Percentiles rank a stretch among this genome's conserved stretches.
Evolutionary conservation across 768 basidiomycete genomes (phyloP).

Genomic region (Mycena rebaudengoi): DNA sequence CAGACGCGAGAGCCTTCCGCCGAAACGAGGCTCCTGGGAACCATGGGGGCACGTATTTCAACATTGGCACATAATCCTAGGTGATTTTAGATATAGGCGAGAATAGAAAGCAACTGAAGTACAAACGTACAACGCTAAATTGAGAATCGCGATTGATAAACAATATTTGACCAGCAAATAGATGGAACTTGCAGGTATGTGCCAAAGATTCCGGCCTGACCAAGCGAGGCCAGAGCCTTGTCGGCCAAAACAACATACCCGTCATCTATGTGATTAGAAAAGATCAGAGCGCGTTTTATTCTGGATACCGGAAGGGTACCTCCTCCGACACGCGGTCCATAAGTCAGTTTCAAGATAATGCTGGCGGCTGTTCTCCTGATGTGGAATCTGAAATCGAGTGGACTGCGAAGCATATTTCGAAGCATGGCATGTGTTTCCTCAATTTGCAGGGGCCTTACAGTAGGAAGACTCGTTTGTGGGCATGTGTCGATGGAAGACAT

Average conservation of each 20-base stretch:
- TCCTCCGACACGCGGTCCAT: constrained; percentile 47
- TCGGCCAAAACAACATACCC: constrained; percentile 51
- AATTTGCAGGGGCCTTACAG: constrained; percentile 28
- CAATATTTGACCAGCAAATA: no score
- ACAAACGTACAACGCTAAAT: no score
- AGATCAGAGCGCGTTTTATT: neutral
- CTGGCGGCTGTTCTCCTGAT: constrained; percentile 48
- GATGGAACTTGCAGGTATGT: no score
- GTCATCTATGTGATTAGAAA: constrained; percentile 34
- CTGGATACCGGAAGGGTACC: constrained; percentile 2
- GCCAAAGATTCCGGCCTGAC: constrained; percentile 51
- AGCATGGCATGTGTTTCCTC: constrained; percentile 48
- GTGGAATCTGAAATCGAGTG: constrained; percentile 46
- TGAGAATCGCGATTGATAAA: no score
- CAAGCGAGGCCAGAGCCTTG: constrained; percentile 44
- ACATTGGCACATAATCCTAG: constrained; percentile 41
- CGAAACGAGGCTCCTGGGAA: constrained; percentile 54
- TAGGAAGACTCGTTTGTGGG: constrained; percentile 19
- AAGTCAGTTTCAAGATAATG: constrained; percentile 51
- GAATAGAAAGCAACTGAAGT: no score
- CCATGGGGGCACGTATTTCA: constrained; percentile 53
- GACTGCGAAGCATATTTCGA: constrained; percentile 45
- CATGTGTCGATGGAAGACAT: constrained; percentile 40
- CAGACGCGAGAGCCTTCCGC: constrained; percentile 45
- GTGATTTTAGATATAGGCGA: no score